These are phyloP conservation scores for Thuja plicata DNA, from an alignment of 83 land plant genomes.

Conservation along the genomic window DNA sequence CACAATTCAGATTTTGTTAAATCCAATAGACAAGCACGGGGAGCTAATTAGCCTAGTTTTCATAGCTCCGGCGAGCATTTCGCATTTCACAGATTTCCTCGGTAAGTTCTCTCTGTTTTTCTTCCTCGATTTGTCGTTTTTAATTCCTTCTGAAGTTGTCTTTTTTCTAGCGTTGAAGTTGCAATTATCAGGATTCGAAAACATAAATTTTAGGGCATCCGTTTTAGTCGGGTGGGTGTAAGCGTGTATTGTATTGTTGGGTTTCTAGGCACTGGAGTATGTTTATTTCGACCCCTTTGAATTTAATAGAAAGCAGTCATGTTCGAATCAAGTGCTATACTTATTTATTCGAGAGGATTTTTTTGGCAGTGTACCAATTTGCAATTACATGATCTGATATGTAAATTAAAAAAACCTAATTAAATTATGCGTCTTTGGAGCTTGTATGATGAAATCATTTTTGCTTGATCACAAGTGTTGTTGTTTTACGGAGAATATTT, in stretches of 20 bases:
- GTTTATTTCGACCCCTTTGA: background rate
- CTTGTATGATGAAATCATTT: too few relatives aligned
- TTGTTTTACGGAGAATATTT: background rate
- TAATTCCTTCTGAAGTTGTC: background rate
- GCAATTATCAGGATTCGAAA: background rate
- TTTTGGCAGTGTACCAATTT: too few relatives aligned
- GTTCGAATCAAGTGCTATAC: background rate
- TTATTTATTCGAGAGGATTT: too few relatives aligned
- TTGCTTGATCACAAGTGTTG: background rate
- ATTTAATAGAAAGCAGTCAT: background rate
- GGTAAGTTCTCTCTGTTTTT: background rate
- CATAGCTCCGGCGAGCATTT: background rate
- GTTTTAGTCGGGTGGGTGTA: background rate
- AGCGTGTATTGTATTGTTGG: background rate
- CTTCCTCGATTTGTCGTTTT: background rate
- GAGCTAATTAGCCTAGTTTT: background rate
- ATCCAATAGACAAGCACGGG: background rate
- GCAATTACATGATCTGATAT: background rate
- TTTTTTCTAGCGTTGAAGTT: background rate
- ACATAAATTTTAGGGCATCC: background rate
- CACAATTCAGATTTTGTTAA: background rate
- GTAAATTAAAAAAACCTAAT: background rate
- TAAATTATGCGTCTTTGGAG: background rate
- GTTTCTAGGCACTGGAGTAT: background rate
- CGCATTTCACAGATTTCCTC: background rate